Conservation (phyloP, 371 early-diverging fungal genomes). For the Mortierella sp. region DNA sequence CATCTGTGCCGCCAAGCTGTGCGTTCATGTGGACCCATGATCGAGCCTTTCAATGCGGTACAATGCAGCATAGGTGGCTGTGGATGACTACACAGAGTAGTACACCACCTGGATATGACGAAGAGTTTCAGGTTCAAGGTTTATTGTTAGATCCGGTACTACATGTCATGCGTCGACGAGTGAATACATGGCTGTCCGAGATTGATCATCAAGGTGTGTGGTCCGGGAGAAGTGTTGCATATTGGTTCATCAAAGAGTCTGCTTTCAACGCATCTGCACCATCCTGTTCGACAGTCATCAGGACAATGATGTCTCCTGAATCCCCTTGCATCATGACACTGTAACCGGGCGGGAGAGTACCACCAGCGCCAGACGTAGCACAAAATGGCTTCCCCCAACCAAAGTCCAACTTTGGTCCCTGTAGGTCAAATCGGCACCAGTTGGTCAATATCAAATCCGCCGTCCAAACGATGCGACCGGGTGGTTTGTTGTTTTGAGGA, state of each 20-base stretch:
- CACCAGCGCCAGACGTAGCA: slow-evolving; percentile 47
- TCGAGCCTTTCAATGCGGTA: too few species aligned
- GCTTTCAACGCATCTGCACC: slow-evolving; percentile 43
- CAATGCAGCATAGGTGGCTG: too few species aligned
- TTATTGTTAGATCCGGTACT: too few species aligned
- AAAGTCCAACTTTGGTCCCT: slow-evolving; percentile 53
- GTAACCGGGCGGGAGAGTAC: slow-evolving; percentile 53
- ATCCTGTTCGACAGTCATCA: slow-evolving; percentile 55
- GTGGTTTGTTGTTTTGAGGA: slow-evolving; percentile 21
- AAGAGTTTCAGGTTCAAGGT: too few species aligned
- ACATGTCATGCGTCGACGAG: too few species aligned
- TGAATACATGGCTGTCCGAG: too few species aligned
- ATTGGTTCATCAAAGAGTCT: slow-evolving; percentile 53
- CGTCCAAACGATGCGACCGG: slow-evolving; percentile 48
- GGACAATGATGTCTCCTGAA: slow-evolving; percentile 33
- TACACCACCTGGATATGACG: too few species aligned
- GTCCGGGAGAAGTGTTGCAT: slow-evolving; percentile 41
- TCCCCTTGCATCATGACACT: slow-evolving; percentile 51
- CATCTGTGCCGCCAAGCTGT: too few species aligned
- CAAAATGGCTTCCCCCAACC: slow-evolving; percentile 59
- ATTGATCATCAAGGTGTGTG: background rate
- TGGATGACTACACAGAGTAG: too few species aligned
- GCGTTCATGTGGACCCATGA: too few species aligned
- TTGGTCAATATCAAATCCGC: slow-evolving; percentile 58
- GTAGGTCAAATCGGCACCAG: slow-evolving; percentile 58